Evolutionary conservation across 208 protist species (phyloP).

Genomic region (Angomonas ambiguus): DNA sequence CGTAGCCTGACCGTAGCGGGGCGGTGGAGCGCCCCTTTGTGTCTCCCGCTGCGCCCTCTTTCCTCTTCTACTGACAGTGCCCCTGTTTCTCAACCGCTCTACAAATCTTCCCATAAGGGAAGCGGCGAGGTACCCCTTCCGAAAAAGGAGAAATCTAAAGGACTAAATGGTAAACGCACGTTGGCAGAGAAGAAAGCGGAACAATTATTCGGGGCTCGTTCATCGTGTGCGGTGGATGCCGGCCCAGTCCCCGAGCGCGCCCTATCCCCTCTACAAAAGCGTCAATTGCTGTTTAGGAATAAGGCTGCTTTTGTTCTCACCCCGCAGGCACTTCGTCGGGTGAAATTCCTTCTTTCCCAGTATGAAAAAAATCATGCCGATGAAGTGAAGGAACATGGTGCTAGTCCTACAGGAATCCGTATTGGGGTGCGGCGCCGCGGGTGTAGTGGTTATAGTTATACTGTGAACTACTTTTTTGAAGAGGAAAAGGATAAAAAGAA

Average conservation of each 20-base stretch:
- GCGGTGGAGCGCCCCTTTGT: background rate
- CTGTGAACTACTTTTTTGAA: constrained; percentile 89
- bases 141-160: background rate
- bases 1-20: no score
- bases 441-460: constrained; percentile 96
- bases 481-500: background rate
- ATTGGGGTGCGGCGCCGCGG: constrained; percentile 93
- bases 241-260: constrained; percentile 52
- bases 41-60: background rate
- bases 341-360: constrained; percentile 71
- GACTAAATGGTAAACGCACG: constrained; percentile 12
- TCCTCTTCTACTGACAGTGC: background rate
- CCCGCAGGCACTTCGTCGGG: constrained; percentile 71
- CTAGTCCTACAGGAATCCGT: constrained; percentile 66
- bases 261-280: constrained; percentile 75
- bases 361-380: constrained; percentile 11
- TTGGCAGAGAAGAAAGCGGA: constrained; percentile 10
- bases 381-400: background rate
- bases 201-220: constrained; percentile 29
- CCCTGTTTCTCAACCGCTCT: constrained; percentile 21
- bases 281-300: constrained; percentile 70
- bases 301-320: constrained; percentile 84
- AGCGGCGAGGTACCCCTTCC: constrained; percentile 44
- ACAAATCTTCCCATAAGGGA: constrained; percentile 77
- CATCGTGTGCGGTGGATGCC: constrained; percentile 72